Conservation (phyloP, 768 basidiomycete species). For the Phanerodontia chrysosporium region DNA sequence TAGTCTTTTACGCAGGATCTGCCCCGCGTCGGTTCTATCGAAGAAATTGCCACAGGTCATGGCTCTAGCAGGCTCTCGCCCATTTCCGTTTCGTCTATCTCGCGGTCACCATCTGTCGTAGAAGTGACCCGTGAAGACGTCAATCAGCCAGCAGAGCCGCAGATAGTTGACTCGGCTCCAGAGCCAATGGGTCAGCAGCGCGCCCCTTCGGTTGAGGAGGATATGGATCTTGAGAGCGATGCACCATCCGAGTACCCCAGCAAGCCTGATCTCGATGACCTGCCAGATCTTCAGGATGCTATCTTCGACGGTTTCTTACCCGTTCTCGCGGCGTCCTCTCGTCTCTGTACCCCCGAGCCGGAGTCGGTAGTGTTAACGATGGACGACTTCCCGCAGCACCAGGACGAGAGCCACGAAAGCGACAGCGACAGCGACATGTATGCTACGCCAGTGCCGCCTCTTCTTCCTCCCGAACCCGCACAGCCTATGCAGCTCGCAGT, state of each 20-base stretch:
- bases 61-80: constrained; percentile 2
- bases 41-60: neutral
- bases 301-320: neutral
- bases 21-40: constrained; percentile 16
- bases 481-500: neutral
- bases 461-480: neutral
- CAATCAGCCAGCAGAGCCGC: neutral
- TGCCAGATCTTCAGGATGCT: neutral
- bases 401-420: neutral
- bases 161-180: neutral
- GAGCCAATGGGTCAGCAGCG: neutral
- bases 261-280: neutral
- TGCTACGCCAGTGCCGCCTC: neutral
- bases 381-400: neutral
- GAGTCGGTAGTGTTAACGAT: neutral
- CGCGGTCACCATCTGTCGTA: constrained; percentile 6
- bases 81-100: constrained; percentile 9
- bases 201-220: neutral
- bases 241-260: neutral
- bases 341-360: neutral
- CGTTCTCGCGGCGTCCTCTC: neutral
- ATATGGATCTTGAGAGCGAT: constrained; percentile 5
- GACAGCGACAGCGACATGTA: neutral
- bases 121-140: constrained; percentile 1
- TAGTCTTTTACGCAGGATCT: constrained; percentile 18